Conservation (phyloP, 2,329 filamentous ascomycete species). For the Aspergillus hiratsukae region DNA sequence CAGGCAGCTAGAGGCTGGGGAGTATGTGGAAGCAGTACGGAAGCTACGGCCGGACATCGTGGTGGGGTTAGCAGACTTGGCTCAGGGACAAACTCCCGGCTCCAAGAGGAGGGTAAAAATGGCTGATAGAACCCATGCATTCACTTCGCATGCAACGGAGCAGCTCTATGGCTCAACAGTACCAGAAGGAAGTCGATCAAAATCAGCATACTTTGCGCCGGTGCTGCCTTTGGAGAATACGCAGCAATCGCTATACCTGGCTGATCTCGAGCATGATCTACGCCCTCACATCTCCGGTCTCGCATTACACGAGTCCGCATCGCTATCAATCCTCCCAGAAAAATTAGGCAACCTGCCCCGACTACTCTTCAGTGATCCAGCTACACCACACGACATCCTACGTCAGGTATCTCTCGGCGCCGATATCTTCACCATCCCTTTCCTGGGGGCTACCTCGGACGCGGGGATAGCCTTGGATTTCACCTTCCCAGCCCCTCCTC, state of each 20-base stretch:
- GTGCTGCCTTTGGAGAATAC: constrained; percentile 71
- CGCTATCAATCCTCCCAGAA: constrained; percentile 63
- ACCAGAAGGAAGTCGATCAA: constrained; percentile 21
- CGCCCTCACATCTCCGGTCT: constrained; percentile 59
- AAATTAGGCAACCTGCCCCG: constrained; percentile 62
- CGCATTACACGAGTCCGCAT: constrained; percentile 70
- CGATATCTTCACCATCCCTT: constrained; percentile 74
- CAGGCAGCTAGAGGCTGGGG: constrained; percentile 60
- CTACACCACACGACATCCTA: constrained; percentile 71
- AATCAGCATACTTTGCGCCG: constrained; percentile 57
- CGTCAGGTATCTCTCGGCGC: constrained; percentile 70
- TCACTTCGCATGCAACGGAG: constrained; percentile 66
- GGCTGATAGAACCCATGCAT: constrained; percentile 78
- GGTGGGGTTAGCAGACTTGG: constrained; percentile 70
- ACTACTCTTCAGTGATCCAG: constrained; percentile 66
- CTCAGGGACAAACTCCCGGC: constrained; percentile 57
- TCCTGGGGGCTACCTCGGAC: constrained; percentile 71
- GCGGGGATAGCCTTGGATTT: constrained; percentile 81
- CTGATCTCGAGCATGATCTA: constrained; percentile 64
- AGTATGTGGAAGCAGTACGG: constrained; percentile 63
- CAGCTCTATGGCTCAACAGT: constrained; percentile 35
- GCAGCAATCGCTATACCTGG: constrained; percentile 75
- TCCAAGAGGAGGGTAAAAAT: constrained; percentile 76
- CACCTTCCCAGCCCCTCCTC: constrained; percentile 55
- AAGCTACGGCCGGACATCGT: constrained; percentile 75